A percentile compares a stretch with the other conserved stretches of the same genome.
phyloP scores from a whole-genome alignment of 108 stramenopile species.

The Stephanodiscus triporus region DNA sequence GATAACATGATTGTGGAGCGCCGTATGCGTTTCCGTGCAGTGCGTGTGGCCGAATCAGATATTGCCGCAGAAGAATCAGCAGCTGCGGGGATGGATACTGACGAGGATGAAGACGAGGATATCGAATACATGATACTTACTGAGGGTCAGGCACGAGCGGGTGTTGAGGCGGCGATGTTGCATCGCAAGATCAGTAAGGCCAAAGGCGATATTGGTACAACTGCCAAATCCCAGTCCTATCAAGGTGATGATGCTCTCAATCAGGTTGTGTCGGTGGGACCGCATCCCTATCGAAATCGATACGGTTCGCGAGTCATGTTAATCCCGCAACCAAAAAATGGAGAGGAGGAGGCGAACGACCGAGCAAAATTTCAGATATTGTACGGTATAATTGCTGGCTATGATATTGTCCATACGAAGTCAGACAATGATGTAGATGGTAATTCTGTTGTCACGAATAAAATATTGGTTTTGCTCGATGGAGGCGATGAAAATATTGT shows the following conservation, averaged over 20 bases:
- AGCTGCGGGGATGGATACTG: slow-evolving; percentile 26
- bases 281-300: slow-evolving; percentile 53
- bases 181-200: slow-evolving; percentile 24
- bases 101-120: slow-evolving; percentile 26
- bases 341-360: slow-evolving; percentile 7
- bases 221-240: background rate
- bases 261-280: background rate
- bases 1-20: slow-evolving; percentile 57
- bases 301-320: slow-evolving; percentile 34
- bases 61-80: background rate
- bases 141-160: slow-evolving; percentile 83
- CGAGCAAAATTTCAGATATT: slow-evolving; percentile 11
- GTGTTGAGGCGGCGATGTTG: slow-evolving; percentile 68
- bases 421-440: background rate
- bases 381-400: slow-evolving; percentile 49
- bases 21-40: slow-evolving; percentile 73
- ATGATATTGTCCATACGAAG: slow-evolving; percentile 10
- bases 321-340: slow-evolving; percentile 18
- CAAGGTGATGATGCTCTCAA: background rate
- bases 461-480: slow-evolving; percentile 34
- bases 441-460: slow-evolving; percentile 5
- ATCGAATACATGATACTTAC: slow-evolving; percentile 64
- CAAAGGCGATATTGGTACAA: background rate
- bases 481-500: background rate
- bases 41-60: slow-evolving; percentile 39